A percentile compares a stretch with the other conserved stretches of the same genome.
Evolutionary conservation across 2,329 filamentous ascomycete species (phyloP).

Genomic region (Huntiella omanensis): DNA sequence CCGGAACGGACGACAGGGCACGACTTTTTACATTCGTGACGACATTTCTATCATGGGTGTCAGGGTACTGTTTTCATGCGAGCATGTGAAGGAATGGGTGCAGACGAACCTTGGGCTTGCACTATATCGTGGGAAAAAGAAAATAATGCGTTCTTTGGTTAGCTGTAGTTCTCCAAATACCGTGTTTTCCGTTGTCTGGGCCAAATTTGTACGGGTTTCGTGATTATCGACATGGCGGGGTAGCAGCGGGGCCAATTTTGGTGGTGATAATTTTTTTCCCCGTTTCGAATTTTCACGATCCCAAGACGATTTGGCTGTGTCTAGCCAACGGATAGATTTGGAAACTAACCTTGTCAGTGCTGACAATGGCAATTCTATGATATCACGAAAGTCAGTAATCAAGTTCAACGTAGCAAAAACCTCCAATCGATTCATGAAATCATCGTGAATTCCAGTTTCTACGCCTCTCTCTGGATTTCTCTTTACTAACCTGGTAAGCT

Average conservation of each 20-base stretch:
- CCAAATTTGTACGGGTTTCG: neutral
- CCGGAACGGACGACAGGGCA: slow-evolving; percentile 94
- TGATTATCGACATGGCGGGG: slow-evolving; percentile 18
- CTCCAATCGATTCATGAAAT: neutral
- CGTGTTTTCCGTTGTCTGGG: neutral
- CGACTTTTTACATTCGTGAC: slow-evolving; percentile 97
- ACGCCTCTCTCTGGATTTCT: too few relatives aligned
- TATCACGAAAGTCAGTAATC: slow-evolving; percentile 5
- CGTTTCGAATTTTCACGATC: neutral
- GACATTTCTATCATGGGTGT: slow-evolving; percentile 54
- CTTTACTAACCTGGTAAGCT: slow-evolving; percentile 65
- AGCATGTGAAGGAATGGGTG: slow-evolving; percentile 9
- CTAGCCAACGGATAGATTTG: slow-evolving; percentile 13
- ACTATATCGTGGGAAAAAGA: slow-evolving; percentile 28
- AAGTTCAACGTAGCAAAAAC: neutral
- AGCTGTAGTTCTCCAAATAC: neutral
- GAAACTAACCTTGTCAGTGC: slow-evolving; percentile 71
- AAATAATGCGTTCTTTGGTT: neutral
- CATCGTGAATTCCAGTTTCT: too few relatives aligned
- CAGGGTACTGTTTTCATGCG: slow-evolving; percentile 8
- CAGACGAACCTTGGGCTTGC: slow-evolving; percentile 59
- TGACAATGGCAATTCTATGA: slow-evolving; percentile 90
- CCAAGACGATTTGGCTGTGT: neutral
- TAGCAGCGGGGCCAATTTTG: slow-evolving; percentile 16
- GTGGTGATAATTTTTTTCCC: slow-evolving; percentile 6